Evolutionary conservation across 1,139 yeast genomes (phyloP).

Genomic region (Zygosaccharomyces pseudobailii): DNA sequence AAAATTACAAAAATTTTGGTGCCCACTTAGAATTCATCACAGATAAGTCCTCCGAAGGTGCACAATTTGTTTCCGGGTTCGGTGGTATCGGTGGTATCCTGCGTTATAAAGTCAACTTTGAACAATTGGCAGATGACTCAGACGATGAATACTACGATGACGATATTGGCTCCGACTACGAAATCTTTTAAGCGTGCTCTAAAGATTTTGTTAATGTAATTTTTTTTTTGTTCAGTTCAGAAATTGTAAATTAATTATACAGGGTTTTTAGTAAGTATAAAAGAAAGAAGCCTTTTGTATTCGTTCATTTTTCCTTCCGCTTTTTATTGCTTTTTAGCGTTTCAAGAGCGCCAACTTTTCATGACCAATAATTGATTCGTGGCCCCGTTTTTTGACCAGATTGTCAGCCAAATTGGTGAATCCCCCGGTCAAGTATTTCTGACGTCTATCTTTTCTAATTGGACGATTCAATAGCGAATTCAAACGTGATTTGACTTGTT

Average conservation of each 20-base stretch:
- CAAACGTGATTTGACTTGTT: conserved; percentile 51
- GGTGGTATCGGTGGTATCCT: conserved; percentile 98
- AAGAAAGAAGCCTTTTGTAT: conserved; percentile 1
- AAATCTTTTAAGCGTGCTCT: conserved; percentile 32
- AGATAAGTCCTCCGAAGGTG: conserved; percentile 95
- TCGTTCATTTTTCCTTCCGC: conserved; percentile 12
- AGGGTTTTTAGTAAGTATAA: neutral
- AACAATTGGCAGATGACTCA: conserved; percentile 83
- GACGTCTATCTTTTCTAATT: conserved; percentile 62
- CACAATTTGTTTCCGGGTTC: conserved; percentile 94
- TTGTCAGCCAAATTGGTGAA: conserved; percentile 78
- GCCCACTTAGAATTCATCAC: conserved; percentile 94
- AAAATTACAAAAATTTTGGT: conserved; percentile 89
- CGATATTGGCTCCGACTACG: conserved; percentile 50
- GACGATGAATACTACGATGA: conserved; percentile 88
- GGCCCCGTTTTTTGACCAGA: conserved; percentile 67
- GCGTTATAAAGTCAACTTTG: conserved; percentile 95
- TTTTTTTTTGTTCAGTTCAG: conserved; percentile 7
- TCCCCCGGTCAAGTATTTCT: conserved; percentile 83
- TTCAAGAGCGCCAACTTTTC: conserved; percentile 64
- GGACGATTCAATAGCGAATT: conserved; percentile 52
- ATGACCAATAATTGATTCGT: conserved; percentile 66
- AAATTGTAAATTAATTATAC: conserved; percentile 6
- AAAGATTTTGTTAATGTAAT: neutral
- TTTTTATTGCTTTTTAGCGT: conserved; percentile 46